Evolutionary conservation across 257 asterid genomes (phyloP).

Genomic region (Fraxinus excelsior): DNA sequence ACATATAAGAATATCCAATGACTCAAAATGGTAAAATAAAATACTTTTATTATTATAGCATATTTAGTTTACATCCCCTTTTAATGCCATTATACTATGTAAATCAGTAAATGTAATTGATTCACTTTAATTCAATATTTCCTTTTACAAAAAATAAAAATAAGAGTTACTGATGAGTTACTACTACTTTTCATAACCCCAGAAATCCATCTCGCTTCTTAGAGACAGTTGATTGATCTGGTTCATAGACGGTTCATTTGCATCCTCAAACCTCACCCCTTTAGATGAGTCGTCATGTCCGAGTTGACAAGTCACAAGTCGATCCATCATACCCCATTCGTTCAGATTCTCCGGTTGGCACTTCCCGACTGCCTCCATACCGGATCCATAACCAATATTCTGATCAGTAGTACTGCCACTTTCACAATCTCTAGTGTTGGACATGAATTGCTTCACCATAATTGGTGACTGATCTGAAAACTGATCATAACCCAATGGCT

Average conservation of each 20-base stretch:
- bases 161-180: neutral
- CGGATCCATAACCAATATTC: slow-evolving; percentile 25
- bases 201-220: slow-evolving; percentile 74
- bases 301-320: slow-evolving; percentile 30
- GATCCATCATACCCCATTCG: slow-evolving; percentile 53
- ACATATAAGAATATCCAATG: no score
- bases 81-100: neutral
- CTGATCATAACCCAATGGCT: slow-evolving; percentile 38
- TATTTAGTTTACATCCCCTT: neutral
- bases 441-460: slow-evolving; percentile 59
- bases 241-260: slow-evolving; percentile 33
- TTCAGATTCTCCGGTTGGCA: slow-evolving; percentile 27
- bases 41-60: neutral
- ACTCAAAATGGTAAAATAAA: neutral
- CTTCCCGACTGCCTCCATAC: slow-evolving; percentile 35
- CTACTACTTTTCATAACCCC: slow-evolving; percentile 60
- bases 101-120: neutral
- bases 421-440: slow-evolving; percentile 42
- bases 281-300: slow-evolving; percentile 29
- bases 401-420: slow-evolving; percentile 49
- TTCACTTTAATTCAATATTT: neutral
- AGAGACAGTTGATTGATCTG: slow-evolving; percentile 54
- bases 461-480: slow-evolving; percentile 31
- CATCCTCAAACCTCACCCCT: slow-evolving; percentile 36
- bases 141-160: neutral